Evolutionary conservation across 495 filamentous ascomycete species (phyloP).

Genomic region (Pseudevernia furfuracea): DNA sequence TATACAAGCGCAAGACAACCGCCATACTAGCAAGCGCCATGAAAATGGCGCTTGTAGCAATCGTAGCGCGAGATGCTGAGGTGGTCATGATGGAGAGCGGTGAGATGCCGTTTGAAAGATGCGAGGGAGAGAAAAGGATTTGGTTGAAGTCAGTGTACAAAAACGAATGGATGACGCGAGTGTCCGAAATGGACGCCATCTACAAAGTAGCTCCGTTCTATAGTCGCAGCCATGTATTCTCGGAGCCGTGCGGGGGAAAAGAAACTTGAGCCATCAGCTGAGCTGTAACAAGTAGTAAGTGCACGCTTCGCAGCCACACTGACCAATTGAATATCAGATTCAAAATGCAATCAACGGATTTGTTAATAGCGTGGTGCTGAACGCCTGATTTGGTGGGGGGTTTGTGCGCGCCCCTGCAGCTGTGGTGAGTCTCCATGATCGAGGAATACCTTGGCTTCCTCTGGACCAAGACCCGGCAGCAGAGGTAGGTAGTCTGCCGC

Average conservation of each 20-base stretch:
- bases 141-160: not conserved
- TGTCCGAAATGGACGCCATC: no score
- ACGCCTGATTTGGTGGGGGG: not conserved
- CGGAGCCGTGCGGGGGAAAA: not conserved
- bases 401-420: no score
- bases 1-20: slow-evolving; percentile 13
- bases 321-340: not conserved
- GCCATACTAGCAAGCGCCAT: slow-evolving; percentile 12
- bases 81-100: slow-evolving; percentile 7
- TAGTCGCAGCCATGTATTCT: not conserved
- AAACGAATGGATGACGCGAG: no score
- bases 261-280: no score
- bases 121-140: not conserved
- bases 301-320: not conserved
- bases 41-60: slow-evolving; percentile 16
- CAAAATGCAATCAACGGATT: not conserved
- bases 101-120: not conserved
- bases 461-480: no score
- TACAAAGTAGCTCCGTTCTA: not conserved
- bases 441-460: no score
- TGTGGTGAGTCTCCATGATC: no score
- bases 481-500: no score
- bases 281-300: no score
- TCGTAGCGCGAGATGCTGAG: slow-evolving; percentile 13
- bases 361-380: not conserved